Base-by-base conservation (phyloP, 225 moss, liverwort and hornwort genomes). In the Rhytidiadelphus loreus region DNA sequence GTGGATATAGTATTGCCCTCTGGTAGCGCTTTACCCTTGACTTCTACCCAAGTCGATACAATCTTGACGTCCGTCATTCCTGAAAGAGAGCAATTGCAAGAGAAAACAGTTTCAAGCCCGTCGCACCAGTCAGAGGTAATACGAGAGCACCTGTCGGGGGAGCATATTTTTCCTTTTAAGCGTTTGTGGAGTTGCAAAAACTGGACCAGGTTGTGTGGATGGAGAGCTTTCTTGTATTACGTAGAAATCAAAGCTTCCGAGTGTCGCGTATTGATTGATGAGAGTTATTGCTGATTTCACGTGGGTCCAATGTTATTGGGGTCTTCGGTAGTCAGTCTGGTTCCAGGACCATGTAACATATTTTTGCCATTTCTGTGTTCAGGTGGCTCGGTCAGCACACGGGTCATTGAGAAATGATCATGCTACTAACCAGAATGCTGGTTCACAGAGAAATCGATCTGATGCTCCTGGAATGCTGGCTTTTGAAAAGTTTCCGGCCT, bases 71-170 rank as follows among this genome's bases (percentile, higher is more conserved):
- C 84, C 80, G 80, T 60, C 59, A 74, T 74, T 73, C 53, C 83
- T 66, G 73, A 68, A 39, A 84, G 75, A 64, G 86, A 88, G 85
- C 85, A 71, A 66, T 64, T 83, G 52, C 88, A 87, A 82, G 79
- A 77, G 73, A 89, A 72, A 55, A 63, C 87, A 83, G 86, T 87
- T 86, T 28, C 75, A 86, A 84, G 83, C 35, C 59, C 65, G 59
- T 80, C 72, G 79, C 90, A 53, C 53, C 87, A 12, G 80, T 22
- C 43, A 69, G 81, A 92, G 93, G 93, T 92, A 93, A 75, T 72
- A 77, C 24, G 85, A 57, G 64, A 76, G 82, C 58, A 87, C 85
- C 88, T 87, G 53, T 29, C 56, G 71, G 52, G 35, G 76, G 72
- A 79, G 69, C 83, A 44, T 53, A 53, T 60, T 69, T 48, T 65